A percentile compares a stretch with the other conserved stretches of the same genome.
Conservation (phyloP, 2,329 filamentous ascomycete genomes). For the Verticillium zaregamsianum region DNA sequence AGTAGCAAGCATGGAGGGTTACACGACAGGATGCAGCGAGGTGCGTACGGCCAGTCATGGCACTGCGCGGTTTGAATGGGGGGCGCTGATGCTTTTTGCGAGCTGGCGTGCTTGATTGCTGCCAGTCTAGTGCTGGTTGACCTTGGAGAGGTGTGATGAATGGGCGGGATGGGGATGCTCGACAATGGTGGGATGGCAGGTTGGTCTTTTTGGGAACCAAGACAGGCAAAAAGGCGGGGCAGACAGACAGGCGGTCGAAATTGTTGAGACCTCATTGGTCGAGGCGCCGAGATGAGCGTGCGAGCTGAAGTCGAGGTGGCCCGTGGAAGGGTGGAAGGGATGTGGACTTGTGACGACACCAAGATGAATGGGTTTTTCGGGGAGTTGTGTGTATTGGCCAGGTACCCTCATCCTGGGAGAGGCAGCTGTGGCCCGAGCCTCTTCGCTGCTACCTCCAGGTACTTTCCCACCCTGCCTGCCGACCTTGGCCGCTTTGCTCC, state of each 20-base stretch:
- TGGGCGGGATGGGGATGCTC: background rate
- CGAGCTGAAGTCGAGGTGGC: too few relatives aligned
- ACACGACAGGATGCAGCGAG: background rate
- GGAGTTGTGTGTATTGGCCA: background rate
- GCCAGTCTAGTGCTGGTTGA: background rate
- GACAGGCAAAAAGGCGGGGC: too few relatives aligned
- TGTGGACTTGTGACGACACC: background rate
- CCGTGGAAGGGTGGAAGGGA: too few relatives aligned
- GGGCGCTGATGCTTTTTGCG: background rate
- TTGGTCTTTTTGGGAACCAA: too few relatives aligned
- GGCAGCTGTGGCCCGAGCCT: background rate
- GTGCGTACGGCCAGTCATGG: background rate
- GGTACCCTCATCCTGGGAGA: background rate
- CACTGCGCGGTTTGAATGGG: background rate
- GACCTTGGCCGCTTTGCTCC: background rate
- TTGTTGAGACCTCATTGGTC: too few relatives aligned
- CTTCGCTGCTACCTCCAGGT: too few relatives aligned
- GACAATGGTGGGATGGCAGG: too few relatives aligned
- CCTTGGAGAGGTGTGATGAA: background rate
- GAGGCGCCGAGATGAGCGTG: too few relatives aligned
- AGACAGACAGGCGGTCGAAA: too few relatives aligned
- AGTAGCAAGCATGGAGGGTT: background rate
- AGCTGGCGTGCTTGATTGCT: background rate
- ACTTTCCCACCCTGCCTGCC: background rate
- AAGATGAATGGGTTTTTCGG: background rate